Percentiles rank a stretch among this genome's conserved stretches.
These are phyloP conservation scores for Elongisporangium undulatum DNA, from an alignment of 352 stramenopile species.

Conservation along the genomic window DNA sequence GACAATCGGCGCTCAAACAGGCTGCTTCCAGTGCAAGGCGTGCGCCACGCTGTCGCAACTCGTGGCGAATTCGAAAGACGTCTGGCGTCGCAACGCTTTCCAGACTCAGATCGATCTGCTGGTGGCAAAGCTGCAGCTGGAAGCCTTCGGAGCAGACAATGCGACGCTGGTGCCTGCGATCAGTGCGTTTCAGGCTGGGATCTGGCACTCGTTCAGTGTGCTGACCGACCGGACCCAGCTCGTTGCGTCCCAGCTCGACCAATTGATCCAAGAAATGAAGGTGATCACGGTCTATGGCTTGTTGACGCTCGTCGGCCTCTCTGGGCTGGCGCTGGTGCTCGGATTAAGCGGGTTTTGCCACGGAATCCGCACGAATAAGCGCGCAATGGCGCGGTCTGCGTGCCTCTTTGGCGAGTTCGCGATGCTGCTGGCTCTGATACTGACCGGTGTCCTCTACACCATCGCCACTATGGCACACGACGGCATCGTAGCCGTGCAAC, in stretches of 20 bases:
- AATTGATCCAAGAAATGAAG: constrained; percentile 20
- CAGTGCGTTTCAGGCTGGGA: constrained; percentile 17
- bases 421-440: constrained; percentile 30
- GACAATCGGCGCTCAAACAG: constrained; percentile 40
- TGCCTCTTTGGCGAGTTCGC: constrained; percentile 48
- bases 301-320: constrained; percentile 23
- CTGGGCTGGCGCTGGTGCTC: constrained; percentile 21
- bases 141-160: constrained; percentile 21
- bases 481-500: constrained; percentile 32
- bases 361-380: constrained; percentile 37
- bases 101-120: constrained; percentile 55
- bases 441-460: constrained; percentile 47
- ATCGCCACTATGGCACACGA: constrained; percentile 42
- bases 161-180: constrained; percentile 23
- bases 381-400: constrained; percentile 20
- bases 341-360: constrained; percentile 20
- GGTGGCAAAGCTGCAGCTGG: constrained; percentile 31
- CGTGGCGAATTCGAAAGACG: constrained; percentile 21
- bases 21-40: constrained; percentile 63
- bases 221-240: constrained; percentile 9
- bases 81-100: constrained; percentile 41
- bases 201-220: constrained; percentile 19
- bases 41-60: constrained; percentile 34
- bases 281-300: constrained; percentile 26
- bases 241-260: constrained; percentile 20